Percentiles rank a stretch among this genome's conserved stretches.
These are phyloP conservation scores for Rosa lucieae DNA, from an alignment of 306 rosid genomes.

Conservation along the genomic window DNA sequence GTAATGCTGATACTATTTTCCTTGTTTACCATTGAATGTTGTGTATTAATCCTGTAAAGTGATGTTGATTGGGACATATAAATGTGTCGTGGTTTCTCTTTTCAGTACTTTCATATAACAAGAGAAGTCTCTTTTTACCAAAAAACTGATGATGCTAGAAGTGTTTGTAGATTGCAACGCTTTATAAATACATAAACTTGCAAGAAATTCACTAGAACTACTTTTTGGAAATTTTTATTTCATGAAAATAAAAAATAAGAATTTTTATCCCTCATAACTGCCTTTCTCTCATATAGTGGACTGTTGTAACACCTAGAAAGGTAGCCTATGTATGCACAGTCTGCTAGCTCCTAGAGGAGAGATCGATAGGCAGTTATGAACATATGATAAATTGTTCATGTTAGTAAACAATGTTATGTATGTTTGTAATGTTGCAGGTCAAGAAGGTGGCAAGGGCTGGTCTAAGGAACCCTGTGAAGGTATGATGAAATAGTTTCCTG, in stretches of 20 bases:
- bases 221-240: background rate
- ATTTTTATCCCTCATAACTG: too few relatives aligned
- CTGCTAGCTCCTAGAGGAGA: background rate
- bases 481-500: too few relatives aligned
- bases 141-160: background rate
- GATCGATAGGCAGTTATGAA: background rate
- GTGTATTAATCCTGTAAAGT: background rate
- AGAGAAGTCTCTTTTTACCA: background rate
- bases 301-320: too few relatives aligned
- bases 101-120: too few relatives aligned
- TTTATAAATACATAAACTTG: too few relatives aligned
- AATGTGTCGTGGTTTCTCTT: background rate
- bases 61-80: background rate
- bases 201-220: background rate
- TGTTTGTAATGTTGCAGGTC: slow-evolving; percentile 53
- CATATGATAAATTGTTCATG: background rate
- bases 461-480: too few relatives aligned
- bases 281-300: too few relatives aligned
- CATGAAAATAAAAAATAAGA: background rate
- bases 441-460: slow-evolving; percentile 85
- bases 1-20: background rate
- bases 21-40: background rate
- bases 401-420: background rate
- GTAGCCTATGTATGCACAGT: background rate
- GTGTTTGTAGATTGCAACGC: background rate